phyloP scores from a whole-genome alignment of 2,329 filamentous ascomycete species.

The Alternaria sp. region DNA sequence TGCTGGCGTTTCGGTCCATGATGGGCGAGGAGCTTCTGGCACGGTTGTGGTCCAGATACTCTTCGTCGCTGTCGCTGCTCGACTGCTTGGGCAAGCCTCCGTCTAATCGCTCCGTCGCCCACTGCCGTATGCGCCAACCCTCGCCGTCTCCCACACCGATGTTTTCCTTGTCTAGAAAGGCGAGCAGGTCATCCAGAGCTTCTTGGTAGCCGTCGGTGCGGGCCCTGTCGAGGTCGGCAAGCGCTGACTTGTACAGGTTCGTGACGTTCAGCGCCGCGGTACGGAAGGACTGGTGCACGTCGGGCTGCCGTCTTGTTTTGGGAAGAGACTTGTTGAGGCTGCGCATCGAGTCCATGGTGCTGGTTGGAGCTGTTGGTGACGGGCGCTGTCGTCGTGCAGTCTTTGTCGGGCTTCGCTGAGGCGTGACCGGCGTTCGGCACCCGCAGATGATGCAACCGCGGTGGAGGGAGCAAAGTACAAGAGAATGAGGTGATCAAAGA shows the following conservation, averaged over 20 bases:
- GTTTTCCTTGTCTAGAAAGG: conserved; percentile 82
- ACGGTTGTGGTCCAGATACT: conserved; percentile 66
- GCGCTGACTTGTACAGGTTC: conserved; percentile 93
- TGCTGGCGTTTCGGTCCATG: conserved; percentile 60
- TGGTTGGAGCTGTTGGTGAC: background rate
- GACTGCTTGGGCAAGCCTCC: conserved; percentile 65
- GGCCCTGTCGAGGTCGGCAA: conserved; percentile 76
- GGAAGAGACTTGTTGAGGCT: conserved; percentile 54
- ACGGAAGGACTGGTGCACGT: conserved; percentile 87
- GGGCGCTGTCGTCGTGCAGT: conserved; percentile 4
- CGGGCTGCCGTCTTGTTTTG: conserved; percentile 48
- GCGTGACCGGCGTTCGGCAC: conserved; percentile 11
- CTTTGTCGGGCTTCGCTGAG: conserved; percentile 12
- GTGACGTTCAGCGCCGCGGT: conserved; percentile 92
- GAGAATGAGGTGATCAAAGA: conserved; percentile 3
- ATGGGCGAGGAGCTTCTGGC: conserved; percentile 69
- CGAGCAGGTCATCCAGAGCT: conserved; percentile 87
- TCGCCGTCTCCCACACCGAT: conserved; percentile 82
- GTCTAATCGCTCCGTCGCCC: conserved; percentile 74
- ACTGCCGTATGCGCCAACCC: conserved; percentile 70
- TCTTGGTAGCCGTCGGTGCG: conserved; percentile 89
- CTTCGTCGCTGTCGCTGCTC: conserved; percentile 73
- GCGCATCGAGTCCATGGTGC: conserved; percentile 53
- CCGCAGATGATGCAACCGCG: background rate
- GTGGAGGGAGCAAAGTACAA: conserved; percentile 2